Base-by-base conservation (phyloP, 352 stramenopile species). In the Globisporangium paroecandrum region DNA sequence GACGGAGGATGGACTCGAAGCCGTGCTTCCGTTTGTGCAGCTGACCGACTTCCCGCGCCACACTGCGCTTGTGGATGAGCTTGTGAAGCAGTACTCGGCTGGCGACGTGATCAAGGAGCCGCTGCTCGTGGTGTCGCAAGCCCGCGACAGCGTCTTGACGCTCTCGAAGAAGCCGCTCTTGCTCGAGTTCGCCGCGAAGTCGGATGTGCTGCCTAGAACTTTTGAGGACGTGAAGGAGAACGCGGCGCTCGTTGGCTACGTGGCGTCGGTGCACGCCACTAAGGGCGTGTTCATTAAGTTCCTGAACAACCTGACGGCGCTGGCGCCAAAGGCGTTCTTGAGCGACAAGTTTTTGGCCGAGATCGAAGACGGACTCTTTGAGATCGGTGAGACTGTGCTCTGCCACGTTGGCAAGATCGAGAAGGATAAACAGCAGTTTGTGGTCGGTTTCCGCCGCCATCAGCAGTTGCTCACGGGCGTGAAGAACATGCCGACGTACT, bases 241-340 rank as follows among this genome's bases (percentile, higher is more conserved):
- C 15, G 69, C 81, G 34, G 64, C 89, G 22, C 58, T 97, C 12
- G 75, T 95, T 47, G 89, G 89, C 4, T 92, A 90, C 56, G 87
- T 97, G 49, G 83, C 87, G 22, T 92, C 87, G 3, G 82, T 97
- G 54, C 83, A 89, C 49, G 76, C 75, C 8, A 83, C 77, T 4
- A 89, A 89, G 60, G 86, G 89, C 12, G 88, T 97, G 32, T 97
- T 97, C 61, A 83, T 97, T 24, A 90, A 89, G 61, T 95, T 97
- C 62, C 72, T 97, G 46, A 94, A 95, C 76, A 89, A 95, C 71
- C 73, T 95, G 3, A 90, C 90, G 18, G 87, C 85, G 1, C 69
- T 97, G 5, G 85, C 87, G 2, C 89, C 87, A 0, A 95, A 95
- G 74, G 82, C 76, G 4, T 94, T 85, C 43, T 61, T 96, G 53